A percentile compares a stretch with the other conserved stretches of the same genome.
These are phyloP conservation scores for Onygenales sp. DNA, from an alignment of 2,329 filamentous ascomycete genomes.

Conservation along the genomic window DNA sequence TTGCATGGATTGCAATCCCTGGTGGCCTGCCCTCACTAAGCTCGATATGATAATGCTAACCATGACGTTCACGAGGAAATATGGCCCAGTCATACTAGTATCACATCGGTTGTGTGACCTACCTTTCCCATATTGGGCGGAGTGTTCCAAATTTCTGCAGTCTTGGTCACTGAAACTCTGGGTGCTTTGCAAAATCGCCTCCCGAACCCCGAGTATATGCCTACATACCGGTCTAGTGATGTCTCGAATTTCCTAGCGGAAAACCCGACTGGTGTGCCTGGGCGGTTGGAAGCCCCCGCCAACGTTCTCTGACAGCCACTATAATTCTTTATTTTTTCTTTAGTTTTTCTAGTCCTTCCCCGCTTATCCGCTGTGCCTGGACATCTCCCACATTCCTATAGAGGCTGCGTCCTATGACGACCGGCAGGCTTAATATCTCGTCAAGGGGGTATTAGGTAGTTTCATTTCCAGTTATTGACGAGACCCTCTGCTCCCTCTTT, in stretches of 20 bases:
- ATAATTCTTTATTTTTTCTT: neutral
- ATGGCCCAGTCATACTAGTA: too few species aligned
- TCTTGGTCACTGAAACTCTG: neutral
- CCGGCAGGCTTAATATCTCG: neutral
- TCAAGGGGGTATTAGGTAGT: neutral
- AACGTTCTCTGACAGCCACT: neutral
- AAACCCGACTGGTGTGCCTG: neutral
- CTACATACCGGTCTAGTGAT: neutral
- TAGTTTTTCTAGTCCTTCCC: neutral
- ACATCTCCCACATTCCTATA: neutral
- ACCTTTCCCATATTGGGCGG: neutral
- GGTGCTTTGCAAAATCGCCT: neutral
- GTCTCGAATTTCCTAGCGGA: too few species aligned
- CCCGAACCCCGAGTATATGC: neutral
- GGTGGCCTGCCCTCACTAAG: neutral
- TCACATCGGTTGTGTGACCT: too few species aligned
- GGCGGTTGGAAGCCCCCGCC: neutral
- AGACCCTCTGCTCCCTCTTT: neutral
- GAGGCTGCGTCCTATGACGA: neutral
- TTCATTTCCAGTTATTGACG: neutral
- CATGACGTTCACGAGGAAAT: too few species aligned
- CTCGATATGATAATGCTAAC: neutral
- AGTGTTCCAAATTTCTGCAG: neutral
- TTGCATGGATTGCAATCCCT: neutral
- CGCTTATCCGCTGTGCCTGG: neutral